Conservation (phyloP, 352 stramenopile species). For the Lagenidium sp. region DNA sequence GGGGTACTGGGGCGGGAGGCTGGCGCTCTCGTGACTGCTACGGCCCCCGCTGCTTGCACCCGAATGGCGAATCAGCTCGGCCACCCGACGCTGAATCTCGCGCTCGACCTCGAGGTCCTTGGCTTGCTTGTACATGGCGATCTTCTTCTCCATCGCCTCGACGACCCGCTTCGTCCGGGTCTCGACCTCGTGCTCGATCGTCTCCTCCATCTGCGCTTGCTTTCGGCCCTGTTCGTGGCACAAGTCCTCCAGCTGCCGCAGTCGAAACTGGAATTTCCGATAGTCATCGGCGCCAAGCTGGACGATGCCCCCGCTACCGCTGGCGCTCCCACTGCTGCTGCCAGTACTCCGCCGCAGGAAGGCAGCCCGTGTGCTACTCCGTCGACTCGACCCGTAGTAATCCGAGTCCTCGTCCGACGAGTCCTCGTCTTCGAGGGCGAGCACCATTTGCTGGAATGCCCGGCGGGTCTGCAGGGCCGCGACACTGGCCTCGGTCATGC, state of each 20-base stretch:
- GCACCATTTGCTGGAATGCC: conserved; percentile 78
- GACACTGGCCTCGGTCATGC: conserved; percentile 55
- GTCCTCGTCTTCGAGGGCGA: conserved; percentile 74
- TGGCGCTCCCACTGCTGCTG: conserved; percentile 7
- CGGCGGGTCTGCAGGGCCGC: conserved; percentile 68
- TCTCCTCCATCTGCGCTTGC: conserved; percentile 64
- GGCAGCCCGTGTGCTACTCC: conserved; percentile 15
- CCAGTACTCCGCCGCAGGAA: conserved; percentile 1
- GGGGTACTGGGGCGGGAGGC: conserved; percentile 8
- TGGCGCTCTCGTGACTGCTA: conserved; percentile 18
- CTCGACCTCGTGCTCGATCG: conserved; percentile 70
- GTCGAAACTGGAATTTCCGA: conserved; percentile 75
- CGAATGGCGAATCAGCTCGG: conserved; percentile 24
- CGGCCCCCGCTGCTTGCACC: conserved; percentile 2
- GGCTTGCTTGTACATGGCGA: conserved; percentile 79
- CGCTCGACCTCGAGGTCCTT: conserved; percentile 75
- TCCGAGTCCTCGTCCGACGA: conserved; percentile 57
- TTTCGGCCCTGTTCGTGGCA: conserved; percentile 59
- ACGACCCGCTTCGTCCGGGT: conserved; percentile 52
- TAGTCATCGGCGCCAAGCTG: conserved; percentile 63
- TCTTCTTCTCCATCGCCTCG: conserved; percentile 76
- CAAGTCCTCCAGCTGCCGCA: conserved; percentile 70
- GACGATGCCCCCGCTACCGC: conserved; percentile 21
- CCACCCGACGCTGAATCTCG: conserved; percentile 67
- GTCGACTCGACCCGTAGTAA: conserved; percentile 10